Base-by-base conservation (phyloP, 2,329 filamentous ascomycete species). In the Beauveria australis region DNA sequence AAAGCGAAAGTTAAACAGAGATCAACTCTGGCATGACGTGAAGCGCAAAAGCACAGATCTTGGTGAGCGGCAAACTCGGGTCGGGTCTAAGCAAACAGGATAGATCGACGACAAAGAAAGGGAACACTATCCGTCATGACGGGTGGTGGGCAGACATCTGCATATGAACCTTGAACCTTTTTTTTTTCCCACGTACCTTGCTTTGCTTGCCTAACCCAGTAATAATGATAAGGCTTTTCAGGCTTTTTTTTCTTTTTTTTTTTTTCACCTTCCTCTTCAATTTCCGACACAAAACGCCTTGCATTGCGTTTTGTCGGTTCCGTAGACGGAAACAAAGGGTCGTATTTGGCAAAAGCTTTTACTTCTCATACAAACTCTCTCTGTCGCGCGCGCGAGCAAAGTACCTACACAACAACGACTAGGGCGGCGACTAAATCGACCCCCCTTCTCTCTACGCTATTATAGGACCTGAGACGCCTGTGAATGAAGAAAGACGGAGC, bases 101-200 rank as follows among this genome's bases (percentile, higher is more conserved):
- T 33, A 63, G 53, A 51, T 64, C 62, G 52, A 60, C 56, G 47
- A 60, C 46, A 62, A 62, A 49, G 53, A 10, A 55, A 19, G 28
- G n/a, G n/a, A 24, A 24, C n/a, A 26, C 10, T 14, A 16, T 37
- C 12, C 12, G 30, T 33, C 24, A 30, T 22, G 22, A 47, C 8
- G 12, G 22, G 26, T 16, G 54, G 43, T n/a, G 54, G 44, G 54
- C 44, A 49, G n/a, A 24, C 30, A 10, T 18, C 30, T 28, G 22
- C 22, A 19, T 57, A 57, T 49, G 40, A 57, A 57, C 28, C 30
- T 22, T 16, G 28, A 22, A 30, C 28, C 28, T 8, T 9, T n/a
- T 37, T 5, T 12, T 37, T 12, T 33, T 22, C 30, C 5, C 33
- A 14, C 14, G 22, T 5, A 6, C 14, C 18, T 22, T 22, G 9